Evolutionary conservation across 208 protist species (phyloP).

Genomic region (Spongospora subterranea): DNA sequence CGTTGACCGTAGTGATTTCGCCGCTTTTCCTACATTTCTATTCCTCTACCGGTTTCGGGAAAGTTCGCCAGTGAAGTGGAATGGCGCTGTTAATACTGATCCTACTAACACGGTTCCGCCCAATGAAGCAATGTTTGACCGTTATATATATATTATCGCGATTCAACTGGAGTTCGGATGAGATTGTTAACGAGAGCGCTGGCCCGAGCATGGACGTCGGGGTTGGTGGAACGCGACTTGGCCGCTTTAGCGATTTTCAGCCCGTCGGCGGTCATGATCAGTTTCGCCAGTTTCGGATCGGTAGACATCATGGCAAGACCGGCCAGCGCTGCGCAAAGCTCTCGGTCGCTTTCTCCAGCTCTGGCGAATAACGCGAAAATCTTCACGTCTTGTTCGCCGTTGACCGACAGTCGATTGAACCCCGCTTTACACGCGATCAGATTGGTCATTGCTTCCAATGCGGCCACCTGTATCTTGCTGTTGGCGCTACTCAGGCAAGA

Average conservation of each 20-base stretch:
- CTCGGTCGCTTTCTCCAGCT: neutral
- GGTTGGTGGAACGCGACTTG: neutral
- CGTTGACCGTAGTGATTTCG: too few relatives aligned
- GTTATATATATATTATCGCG: too few relatives aligned
- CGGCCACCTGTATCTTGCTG: neutral
- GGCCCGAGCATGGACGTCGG: neutral
- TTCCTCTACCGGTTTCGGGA: too few relatives aligned
- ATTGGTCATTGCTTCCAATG: slow-evolving; percentile 22
- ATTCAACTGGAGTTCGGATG: too few relatives aligned
- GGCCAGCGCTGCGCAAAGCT: neutral
- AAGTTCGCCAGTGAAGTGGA: too few relatives aligned
- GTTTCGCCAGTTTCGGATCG: neutral
- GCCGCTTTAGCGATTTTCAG: neutral
- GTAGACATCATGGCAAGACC: slow-evolving; percentile 28
- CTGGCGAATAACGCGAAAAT: slow-evolving; percentile 25
- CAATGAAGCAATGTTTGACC: too few relatives aligned
- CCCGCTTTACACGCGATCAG: neutral
- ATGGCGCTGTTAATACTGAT: too few relatives aligned
- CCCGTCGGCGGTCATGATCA: neutral
- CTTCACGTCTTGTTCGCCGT: neutral
- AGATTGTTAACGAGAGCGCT: neutral
- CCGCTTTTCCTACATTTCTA: too few relatives aligned
- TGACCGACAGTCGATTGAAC: neutral
- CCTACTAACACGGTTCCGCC: too few relatives aligned
- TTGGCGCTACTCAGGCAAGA: slow-evolving; percentile 34